Evolutionary conservation across 331 rosid genomes (phyloP).

Genomic region (Malus hybrid): DNA sequence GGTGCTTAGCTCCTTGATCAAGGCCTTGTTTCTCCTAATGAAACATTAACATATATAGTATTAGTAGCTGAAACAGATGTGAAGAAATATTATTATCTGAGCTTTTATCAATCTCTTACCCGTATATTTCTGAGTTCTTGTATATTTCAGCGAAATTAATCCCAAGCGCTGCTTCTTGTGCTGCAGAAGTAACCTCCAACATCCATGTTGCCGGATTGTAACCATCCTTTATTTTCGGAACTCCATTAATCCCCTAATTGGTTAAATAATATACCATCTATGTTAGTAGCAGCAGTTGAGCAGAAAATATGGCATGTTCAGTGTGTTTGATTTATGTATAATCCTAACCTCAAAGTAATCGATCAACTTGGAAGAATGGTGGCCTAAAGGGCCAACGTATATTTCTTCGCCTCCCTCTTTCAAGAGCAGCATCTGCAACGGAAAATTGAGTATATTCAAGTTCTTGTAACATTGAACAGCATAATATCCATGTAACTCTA

Average conservation of each 20-base stretch:
- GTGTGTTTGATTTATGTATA: not conserved
- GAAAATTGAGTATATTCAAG: not conserved
- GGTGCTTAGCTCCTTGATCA: no score
- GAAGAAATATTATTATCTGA: not conserved
- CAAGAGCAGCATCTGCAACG: conserved; percentile 1
- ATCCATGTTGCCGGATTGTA: conserved; percentile 6
- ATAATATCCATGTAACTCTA: no score
- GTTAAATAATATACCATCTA: not conserved
- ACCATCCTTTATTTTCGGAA: not conserved
- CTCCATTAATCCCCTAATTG: not conserved
- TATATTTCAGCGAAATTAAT: not conserved
- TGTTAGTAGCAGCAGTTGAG: not conserved
- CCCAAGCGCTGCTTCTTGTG: conserved; percentile 3
- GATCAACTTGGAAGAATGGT: conserved; percentile 1
- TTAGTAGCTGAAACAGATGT: not conserved
- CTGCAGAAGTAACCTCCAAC: conserved; percentile 7
- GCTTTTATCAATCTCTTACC: not conserved
- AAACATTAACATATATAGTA: not conserved
- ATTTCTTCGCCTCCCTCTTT: conserved; percentile 1
- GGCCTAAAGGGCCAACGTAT: conserved; percentile 1
- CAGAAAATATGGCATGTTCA: not conserved
- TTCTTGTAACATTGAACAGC: not conserved
- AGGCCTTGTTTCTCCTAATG: conserved; percentile 35
- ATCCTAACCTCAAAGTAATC: not conserved
- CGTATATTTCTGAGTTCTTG: not conserved